Conservation (phyloP, 306 rosid species). For the Gillenia trifoliata region DNA sequence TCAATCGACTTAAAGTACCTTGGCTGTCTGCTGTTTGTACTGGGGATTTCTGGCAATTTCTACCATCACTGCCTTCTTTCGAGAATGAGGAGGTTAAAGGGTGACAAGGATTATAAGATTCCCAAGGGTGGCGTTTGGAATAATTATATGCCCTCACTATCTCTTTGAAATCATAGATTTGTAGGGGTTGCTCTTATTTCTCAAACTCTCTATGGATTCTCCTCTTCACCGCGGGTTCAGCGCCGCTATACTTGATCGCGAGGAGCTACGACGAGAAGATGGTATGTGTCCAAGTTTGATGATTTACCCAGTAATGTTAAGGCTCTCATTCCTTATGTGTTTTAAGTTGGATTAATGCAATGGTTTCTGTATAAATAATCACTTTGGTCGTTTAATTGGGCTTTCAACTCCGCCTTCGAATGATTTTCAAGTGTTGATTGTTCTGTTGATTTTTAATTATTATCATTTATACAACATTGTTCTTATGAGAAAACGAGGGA, state of each 20-base stretch:
- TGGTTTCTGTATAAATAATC: too few relatives aligned
- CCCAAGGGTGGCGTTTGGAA: conserved; percentile 65
- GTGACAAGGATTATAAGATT: conserved; percentile 55
- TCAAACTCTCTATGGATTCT: conserved; percentile 38
- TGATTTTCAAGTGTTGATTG: too few relatives aligned
- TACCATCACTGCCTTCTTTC: conserved; percentile 71
- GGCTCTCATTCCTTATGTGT: conserved; percentile 57
- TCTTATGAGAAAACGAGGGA: too few relatives aligned
- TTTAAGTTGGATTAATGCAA: neutral
- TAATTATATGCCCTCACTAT: conserved; percentile 68
- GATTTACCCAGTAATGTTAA: conserved; percentile 58
- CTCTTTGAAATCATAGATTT: conserved; percentile 62
- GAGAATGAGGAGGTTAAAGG: conserved; percentile 34
- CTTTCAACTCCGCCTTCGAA: too few relatives aligned
- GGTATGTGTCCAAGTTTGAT: conserved; percentile 74
- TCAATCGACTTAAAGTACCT: conserved; percentile 33
- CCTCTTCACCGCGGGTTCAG: conserved; percentile 36
- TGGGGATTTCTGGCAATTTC: conserved; percentile 66
- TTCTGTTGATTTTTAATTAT: too few relatives aligned
- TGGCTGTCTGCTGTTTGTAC: conserved; percentile 39
- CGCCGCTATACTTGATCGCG: conserved; percentile 53
- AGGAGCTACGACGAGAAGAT: conserved; percentile 63
- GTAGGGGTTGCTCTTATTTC: conserved; percentile 59
- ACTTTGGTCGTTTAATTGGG: too few relatives aligned
- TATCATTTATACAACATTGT: too few relatives aligned